Evolutionary conservation across 371 early-diverging fungal species (phyloP).

Genomic region (Cokeromyces recurvatus): DNA sequence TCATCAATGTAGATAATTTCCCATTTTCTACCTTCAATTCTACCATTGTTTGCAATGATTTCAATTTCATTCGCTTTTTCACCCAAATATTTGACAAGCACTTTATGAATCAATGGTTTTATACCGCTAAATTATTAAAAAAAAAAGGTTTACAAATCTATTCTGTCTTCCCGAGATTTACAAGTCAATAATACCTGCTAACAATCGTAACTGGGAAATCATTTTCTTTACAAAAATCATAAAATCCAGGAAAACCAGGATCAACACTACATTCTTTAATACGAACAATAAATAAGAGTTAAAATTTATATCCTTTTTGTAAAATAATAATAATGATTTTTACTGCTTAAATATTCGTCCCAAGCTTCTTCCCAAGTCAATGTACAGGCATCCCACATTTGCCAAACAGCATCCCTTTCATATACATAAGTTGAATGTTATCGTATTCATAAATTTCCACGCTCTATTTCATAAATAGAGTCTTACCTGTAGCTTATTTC

Average conservation of each 20-base stretch:
- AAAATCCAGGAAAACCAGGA: constrained; percentile 46
- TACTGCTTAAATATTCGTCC: constrained; percentile 43
- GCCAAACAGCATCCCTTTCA: constrained; percentile 36
- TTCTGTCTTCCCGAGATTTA: background rate
- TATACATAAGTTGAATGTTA: too few species aligned
- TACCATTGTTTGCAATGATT: constrained; percentile 45
- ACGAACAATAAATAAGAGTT: too few species aligned
- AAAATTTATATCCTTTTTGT: background rate
- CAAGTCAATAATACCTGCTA: constrained; percentile 28
- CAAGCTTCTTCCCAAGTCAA: constrained; percentile 57
- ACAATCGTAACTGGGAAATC: constrained; percentile 48
- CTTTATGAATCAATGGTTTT: constrained; percentile 37
- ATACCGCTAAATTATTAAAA: constrained; percentile 33
- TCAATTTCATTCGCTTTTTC: constrained; percentile 36
- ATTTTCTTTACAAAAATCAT: constrained; percentile 36
- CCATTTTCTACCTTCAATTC: constrained; percentile 46
- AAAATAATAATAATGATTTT: background rate
- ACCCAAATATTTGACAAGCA: constrained; percentile 39
- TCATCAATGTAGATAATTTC: constrained; percentile 56
- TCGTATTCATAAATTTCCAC: background rate
- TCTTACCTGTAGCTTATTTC: constrained; percentile 31
- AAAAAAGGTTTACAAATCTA: too few species aligned
- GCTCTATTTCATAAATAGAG: background rate
- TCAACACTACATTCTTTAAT: constrained; percentile 37
- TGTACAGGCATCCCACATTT: constrained; percentile 54